Conservation (phyloP, 2,329 filamentous ascomycete genomes). For the Cladosporium velox region DNA sequence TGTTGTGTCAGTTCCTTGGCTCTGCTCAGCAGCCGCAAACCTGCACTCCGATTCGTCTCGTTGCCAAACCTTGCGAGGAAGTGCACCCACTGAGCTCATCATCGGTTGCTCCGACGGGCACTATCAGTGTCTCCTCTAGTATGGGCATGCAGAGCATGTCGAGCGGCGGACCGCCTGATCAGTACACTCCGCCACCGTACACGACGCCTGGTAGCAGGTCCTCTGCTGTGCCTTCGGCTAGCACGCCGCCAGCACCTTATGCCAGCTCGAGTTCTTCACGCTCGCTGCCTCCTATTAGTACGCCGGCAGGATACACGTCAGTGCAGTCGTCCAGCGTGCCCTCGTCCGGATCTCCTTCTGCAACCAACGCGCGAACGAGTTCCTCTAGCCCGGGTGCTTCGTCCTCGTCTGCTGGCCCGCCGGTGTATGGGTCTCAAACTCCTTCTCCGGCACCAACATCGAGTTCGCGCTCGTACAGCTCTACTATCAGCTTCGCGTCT, state of each 20-base stretch:
- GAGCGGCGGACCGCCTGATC: neutral
- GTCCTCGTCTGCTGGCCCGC: conserved; percentile 4
- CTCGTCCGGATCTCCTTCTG: neutral
- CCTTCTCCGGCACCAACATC: neutral
- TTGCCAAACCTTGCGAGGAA: conserved; percentile 29
- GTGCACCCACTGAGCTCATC: conserved; percentile 14
- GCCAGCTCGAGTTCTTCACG: neutral
- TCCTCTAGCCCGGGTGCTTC: neutral
- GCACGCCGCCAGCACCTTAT: conserved; percentile 10
- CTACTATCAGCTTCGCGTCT: conserved; percentile 15
- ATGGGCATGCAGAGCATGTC: conserved; percentile 21
- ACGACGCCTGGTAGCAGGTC: conserved; percentile 3
- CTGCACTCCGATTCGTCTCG: conserved; percentile 35
- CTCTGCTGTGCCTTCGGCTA: neutral
- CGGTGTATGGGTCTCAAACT: conserved; percentile 9
- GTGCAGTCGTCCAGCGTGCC: neutral
- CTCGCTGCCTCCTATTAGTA: neutral
- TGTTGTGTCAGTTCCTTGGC: conserved; percentile 36
- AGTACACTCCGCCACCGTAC: conserved; percentile 10
- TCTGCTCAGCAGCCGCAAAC: conserved; percentile 25
- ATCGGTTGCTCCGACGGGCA: neutral
- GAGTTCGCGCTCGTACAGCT: neutral
- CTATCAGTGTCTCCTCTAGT: conserved; percentile 18
- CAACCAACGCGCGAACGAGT: neutral
- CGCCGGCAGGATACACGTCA: conserved; percentile 3